phyloP scores from a whole-genome alignment of 2,329 filamentous ascomycete species.

The Colletotrichum shisoi region DNA sequence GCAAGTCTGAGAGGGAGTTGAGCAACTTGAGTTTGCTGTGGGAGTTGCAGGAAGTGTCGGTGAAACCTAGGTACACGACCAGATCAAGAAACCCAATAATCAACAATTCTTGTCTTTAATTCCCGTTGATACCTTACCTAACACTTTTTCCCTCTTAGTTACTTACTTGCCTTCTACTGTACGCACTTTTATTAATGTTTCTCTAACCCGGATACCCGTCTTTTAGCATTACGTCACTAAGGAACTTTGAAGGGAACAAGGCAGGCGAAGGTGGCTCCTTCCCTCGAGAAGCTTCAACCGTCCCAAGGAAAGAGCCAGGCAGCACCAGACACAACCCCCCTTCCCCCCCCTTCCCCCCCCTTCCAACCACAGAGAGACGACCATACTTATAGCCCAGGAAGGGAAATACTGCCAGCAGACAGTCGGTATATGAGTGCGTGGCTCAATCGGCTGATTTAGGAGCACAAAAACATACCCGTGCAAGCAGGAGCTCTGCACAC shows the following conservation, averaged over 20 bases:
- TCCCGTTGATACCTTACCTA: background rate
- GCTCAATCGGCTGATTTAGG: slow-evolving; percentile 2
- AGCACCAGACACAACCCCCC: background rate
- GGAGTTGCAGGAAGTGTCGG: background rate
- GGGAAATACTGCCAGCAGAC: background rate
- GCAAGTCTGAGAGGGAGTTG: background rate
- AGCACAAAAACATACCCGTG: slow-evolving; percentile 10
- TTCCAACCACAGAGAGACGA: background rate
- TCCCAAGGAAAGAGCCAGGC: slow-evolving; percentile 1
- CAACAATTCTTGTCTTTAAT: background rate
- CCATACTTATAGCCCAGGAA: background rate
- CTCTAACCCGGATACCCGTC: too few species aligned
- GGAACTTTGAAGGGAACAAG: background rate
- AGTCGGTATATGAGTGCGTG: slow-evolving; percentile 12
- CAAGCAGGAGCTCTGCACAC: slow-evolving; percentile 1
- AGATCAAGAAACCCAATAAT: too few species aligned
- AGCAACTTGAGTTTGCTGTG: background rate
- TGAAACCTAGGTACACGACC: background rate
- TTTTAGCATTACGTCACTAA: background rate
- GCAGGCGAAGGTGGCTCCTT: background rate
- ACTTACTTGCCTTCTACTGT: too few species aligned
- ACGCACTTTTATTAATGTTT: too few species aligned
- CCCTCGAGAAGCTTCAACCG: background rate
- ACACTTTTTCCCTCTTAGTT: background rate
- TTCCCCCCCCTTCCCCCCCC: background rate